Evolutionary conservation across 139 green algal species (phyloP).

Genomic region (Coccomyxa sp.): DNA sequence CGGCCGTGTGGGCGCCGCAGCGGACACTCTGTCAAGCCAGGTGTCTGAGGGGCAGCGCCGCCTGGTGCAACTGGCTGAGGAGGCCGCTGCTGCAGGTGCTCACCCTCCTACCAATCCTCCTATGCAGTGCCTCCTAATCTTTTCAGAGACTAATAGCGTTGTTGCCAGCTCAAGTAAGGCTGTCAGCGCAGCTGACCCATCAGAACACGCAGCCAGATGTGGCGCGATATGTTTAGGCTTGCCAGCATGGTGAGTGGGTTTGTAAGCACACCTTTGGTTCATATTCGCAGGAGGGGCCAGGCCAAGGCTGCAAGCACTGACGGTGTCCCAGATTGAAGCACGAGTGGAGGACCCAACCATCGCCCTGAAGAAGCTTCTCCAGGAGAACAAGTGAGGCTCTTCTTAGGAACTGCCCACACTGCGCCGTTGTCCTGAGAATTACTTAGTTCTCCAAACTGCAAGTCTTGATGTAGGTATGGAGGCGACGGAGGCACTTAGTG

Average conservation of each 20-base stretch:
- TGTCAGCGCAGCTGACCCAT: no score
- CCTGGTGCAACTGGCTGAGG: constrained; percentile 30
- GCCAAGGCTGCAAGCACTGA: neutral
- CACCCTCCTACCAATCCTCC: neutral
- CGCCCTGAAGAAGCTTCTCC: neutral
- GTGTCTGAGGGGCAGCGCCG: constrained; percentile 35
- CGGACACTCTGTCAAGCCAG: constrained; percentile 3
- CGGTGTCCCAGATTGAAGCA: neutral
- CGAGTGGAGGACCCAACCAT: neutral
- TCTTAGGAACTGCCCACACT: no score
- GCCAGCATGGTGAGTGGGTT: no score
- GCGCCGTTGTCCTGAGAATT: no score
- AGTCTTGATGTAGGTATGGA: neutral
- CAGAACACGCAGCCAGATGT: no score
- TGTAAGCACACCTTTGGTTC: no score
- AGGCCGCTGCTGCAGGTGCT: neutral
- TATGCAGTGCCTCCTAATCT: no score
- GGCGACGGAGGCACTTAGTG: no score
- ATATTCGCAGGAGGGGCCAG: neutral
- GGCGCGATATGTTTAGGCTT: no score
- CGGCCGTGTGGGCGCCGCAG: constrained; percentile 3
- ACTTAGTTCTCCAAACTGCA: neutral
- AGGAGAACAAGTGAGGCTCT: neutral
- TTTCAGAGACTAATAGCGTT: no score
- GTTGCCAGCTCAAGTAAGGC: no score